Conservation (phyloP, 495 filamentous ascomycete genomes). For the Aspergillus conjunctus region DNA sequence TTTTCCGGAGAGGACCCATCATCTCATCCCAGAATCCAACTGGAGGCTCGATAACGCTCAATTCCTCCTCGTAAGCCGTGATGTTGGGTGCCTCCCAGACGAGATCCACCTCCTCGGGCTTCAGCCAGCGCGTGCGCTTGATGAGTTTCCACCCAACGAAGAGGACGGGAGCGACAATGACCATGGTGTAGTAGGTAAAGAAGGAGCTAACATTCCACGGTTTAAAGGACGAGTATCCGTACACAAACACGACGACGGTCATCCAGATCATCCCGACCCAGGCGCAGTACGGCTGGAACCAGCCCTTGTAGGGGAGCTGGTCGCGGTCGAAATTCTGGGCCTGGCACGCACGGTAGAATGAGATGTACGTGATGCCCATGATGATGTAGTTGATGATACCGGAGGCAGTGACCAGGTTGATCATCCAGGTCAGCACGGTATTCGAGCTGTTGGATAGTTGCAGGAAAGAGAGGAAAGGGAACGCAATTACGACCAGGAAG, state of each 20-base stretch:
- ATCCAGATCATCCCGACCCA: conserved; percentile 51
- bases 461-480: conserved; percentile 49
- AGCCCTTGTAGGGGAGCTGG: conserved; percentile 56
- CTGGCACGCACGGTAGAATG: conserved; percentile 57
- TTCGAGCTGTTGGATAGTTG: conserved; percentile 34
- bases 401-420: conserved; percentile 38
- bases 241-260: conserved; percentile 46
- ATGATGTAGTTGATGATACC: conserved; percentile 60
- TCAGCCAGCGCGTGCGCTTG: conserved; percentile 52
- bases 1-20: background rate
- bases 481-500: conserved; percentile 44
- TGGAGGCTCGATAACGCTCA: conserved; percentile 9
- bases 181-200: conserved; percentile 62
- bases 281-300: conserved; percentile 58
- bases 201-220: conserved; percentile 54
- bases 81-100: conserved; percentile 49
- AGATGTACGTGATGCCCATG: conserved; percentile 55
- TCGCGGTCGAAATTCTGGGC: conserved; percentile 58
- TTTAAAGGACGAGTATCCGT: conserved; percentile 56
- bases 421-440: conserved; percentile 36
- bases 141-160: conserved; percentile 58
- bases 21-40: conserved; percentile 18
- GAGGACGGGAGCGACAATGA: conserved; percentile 48
- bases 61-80: conserved; percentile 28
- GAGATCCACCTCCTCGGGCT: conserved; percentile 53